phyloP scores from a whole-genome alignment of 495 filamentous ascomycete genomes.

The Opeltia flavorubescens region DNA sequence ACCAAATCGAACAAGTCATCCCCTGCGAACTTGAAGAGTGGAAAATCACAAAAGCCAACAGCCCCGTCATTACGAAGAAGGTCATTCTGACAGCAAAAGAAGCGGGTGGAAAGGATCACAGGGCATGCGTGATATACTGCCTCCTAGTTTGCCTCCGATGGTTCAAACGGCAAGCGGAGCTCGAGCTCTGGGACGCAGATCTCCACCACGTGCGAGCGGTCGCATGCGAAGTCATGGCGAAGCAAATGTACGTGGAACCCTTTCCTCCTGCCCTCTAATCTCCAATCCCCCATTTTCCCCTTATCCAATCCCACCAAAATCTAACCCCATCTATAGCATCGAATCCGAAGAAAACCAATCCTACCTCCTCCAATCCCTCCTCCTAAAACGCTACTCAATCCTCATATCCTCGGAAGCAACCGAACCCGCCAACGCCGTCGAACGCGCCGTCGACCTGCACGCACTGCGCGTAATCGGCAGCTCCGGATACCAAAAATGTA shows the following conservation, averaged over 20 bases:
- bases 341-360: conserved; percentile 64
- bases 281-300: neutral
- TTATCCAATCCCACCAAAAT: neutral
- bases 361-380: conserved; percentile 61
- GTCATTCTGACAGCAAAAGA: conserved; percentile 67
- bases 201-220: conserved; percentile 63
- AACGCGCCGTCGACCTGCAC: conserved; percentile 85
- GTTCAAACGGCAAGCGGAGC: conserved; percentile 68
- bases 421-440: conserved; percentile 69
- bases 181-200: conserved; percentile 85
- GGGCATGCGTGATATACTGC: conserved; percentile 69
- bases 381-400: conserved; percentile 88
- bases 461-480: conserved; percentile 75
- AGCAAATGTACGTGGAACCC: conserved; percentile 45
- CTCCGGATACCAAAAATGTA: conserved; percentile 91
- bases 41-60: conserved; percentile 62
- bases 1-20: conserved; percentile 78
- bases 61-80: conserved; percentile 61
- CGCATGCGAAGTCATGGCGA: conserved; percentile 94
- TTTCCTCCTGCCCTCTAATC: neutral
- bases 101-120: conserved; percentile 64
- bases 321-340: conserved; percentile 36
- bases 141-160: conserved; percentile 80
- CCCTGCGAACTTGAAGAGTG: conserved; percentile 71
- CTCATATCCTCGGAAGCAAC: conserved; percentile 56